A percentile compares a stretch with the other conserved stretches of the same genome.
phyloP scores from a whole-genome alignment of 768 basidiomycete species.

The Tricholoma flavovirens region DNA sequence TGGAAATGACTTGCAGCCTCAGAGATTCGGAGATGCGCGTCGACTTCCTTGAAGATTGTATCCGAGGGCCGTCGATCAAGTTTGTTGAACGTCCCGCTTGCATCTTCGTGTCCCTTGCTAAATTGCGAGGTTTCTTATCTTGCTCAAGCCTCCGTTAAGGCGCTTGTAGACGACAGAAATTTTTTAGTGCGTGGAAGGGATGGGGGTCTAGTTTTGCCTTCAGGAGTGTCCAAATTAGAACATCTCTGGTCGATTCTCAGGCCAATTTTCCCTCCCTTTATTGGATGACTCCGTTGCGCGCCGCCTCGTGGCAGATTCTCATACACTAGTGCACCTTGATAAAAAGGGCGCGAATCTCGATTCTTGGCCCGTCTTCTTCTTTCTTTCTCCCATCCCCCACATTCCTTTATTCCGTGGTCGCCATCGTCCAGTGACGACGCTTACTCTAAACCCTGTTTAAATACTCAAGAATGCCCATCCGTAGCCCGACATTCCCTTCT shows the following conservation, averaged over 20 bases:
- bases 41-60: background rate
- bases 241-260: background rate
- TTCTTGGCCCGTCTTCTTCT: background rate
- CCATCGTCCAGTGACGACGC: background rate
- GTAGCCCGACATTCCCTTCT: background rate
- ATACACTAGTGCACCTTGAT: background rate
- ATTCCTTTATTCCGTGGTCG: background rate
- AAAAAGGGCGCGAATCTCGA: background rate
- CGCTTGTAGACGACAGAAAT: background rate
- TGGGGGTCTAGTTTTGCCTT: background rate
- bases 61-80: background rate
- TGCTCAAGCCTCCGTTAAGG: background rate
- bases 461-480: background rate
- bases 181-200: background rate
- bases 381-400: background rate
- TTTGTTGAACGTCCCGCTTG: background rate
- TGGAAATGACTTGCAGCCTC: background rate
- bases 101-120: background rate
- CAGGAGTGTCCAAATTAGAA: background rate
- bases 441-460: conserved; percentile 1
- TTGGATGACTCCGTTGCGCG: background rate
- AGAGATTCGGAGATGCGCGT: background rate
- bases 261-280: background rate
- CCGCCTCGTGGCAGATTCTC: background rate
- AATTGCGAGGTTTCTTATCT: background rate